Conservation (phyloP, 2,329 filamentous ascomycete genomes). For the Alternaria atra region DNA sequence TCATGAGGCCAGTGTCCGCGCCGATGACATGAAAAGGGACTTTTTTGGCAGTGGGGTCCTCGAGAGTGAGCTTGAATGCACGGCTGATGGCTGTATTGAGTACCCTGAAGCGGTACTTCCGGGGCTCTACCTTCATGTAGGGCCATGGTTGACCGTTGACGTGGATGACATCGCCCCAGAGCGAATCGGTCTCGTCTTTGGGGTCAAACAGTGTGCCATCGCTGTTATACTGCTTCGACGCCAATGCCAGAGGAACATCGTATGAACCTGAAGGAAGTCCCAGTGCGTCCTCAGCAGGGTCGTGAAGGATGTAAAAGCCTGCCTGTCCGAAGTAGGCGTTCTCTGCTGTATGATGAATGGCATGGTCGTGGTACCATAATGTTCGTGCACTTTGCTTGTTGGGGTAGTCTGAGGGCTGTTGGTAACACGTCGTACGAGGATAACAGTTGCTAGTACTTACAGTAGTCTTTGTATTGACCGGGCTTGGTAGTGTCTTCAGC, state of each 20-base stretch:
- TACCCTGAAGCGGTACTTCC: constrained; percentile 68
- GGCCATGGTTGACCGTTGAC: constrained; percentile 70
- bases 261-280: constrained; percentile 63
- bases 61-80: constrained; percentile 62
- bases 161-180: constrained; percentile 67
- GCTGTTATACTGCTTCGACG: constrained; percentile 63
- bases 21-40: constrained; percentile 65
- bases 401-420: constrained; percentile 58
- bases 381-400: constrained; percentile 63
- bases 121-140: constrained; percentile 65
- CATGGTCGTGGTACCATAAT: constrained; percentile 65
- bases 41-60: constrained; percentile 46
- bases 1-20: constrained; percentile 58
- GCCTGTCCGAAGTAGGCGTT: constrained; percentile 69
- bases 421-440: background rate
- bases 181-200: constrained; percentile 57
- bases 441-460: constrained; percentile 17
- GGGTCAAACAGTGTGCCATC: constrained; percentile 63
- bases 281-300: constrained; percentile 60
- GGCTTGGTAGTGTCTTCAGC: constrained; percentile 62
- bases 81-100: constrained; percentile 56
- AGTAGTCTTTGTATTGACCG: constrained; percentile 62
- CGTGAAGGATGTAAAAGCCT: constrained; percentile 65
- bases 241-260: constrained; percentile 64
- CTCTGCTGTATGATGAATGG: constrained; percentile 58